These are phyloP conservation scores for Trichophyton mentagrophytes DNA, from an alignment of 2,329 filamentous ascomycete species.

Conservation along the genomic window DNA sequence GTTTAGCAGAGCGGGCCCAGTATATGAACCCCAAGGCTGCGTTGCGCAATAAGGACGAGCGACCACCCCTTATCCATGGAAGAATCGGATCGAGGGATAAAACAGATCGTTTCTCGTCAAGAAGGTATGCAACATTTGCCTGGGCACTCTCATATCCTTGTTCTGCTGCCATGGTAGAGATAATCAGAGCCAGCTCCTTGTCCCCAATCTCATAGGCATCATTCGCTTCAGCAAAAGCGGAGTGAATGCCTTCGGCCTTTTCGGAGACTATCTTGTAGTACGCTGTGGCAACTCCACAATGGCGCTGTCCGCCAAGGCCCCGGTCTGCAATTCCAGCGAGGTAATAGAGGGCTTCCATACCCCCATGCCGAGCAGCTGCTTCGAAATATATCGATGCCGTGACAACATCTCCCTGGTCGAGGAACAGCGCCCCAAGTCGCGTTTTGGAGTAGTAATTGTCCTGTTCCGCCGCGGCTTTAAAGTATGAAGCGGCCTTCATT, in stretches of 20 bases:
- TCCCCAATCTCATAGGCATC: constrained; percentile 68
- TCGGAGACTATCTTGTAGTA: constrained; percentile 77
- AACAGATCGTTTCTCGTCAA: constrained; percentile 59
- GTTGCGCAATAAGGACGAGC: constrained; percentile 41
- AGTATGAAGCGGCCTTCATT: constrained; percentile 58
- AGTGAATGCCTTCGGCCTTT: constrained; percentile 58
- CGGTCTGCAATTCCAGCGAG: constrained; percentile 75
- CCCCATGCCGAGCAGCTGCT: constrained; percentile 65
- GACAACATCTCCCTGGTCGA: constrained; percentile 75
- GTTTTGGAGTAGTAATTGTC: constrained; percentile 72
- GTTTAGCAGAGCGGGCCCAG: constrained; percentile 88
- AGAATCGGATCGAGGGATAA: constrained; percentile 45
- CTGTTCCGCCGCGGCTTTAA: constrained; percentile 68
- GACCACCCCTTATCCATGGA: constrained; percentile 32
- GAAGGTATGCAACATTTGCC: constrained; percentile 75
- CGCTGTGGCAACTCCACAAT: constrained; percentile 60
- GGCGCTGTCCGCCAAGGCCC: constrained; percentile 65
- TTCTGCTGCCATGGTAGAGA: constrained; percentile 78
- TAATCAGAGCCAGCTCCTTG: constrained; percentile 63
- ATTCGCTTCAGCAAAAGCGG: constrained; percentile 72
- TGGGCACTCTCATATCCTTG: constrained; percentile 84
- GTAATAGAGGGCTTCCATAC: constrained; percentile 85
- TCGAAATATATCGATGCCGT: constrained; percentile 80
- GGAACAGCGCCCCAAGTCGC: constrained; percentile 66
- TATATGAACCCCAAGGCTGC: constrained; percentile 66